Percentiles rank a stretch among this genome's conserved stretches.
These are phyloP conservation scores for Geranium brycei DNA, from an alignment of 345 rosid species.

Conservation along the genomic window DNA sequence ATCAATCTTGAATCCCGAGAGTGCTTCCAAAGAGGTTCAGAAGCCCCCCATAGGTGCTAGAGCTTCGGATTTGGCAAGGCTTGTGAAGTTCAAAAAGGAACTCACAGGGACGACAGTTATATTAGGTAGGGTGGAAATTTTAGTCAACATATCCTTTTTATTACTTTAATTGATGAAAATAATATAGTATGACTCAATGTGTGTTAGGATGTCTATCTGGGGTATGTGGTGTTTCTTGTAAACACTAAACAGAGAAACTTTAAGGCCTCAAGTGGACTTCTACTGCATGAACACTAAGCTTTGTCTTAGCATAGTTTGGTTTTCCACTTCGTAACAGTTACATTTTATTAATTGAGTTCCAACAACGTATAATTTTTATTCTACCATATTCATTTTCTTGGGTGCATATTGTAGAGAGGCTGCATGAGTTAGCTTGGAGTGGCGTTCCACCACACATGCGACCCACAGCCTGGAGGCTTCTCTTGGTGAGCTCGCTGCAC, in stretches of 20 bases:
- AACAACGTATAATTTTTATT: background rate
- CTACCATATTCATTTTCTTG: background rate
- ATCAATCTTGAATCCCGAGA: constrained; percentile 34
- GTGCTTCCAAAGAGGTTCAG: constrained; percentile 4
- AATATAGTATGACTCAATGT: too few relatives aligned
- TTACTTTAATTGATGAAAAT: too few relatives aligned
- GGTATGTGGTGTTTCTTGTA: too few relatives aligned
- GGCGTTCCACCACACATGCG: constrained; percentile 93
- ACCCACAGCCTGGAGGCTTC: constrained; percentile 84
- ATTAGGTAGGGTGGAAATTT: constrained; percentile 39
- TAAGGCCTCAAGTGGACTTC: background rate
- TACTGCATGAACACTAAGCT: too few relatives aligned
- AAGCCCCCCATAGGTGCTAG: constrained; percentile 40
- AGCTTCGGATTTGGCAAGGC: constrained; percentile 81
- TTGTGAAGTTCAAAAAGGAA: constrained; percentile 70
- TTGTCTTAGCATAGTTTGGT: too few relatives aligned
- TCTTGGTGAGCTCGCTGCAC: constrained; percentile 49
- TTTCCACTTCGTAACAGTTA: too few relatives aligned
- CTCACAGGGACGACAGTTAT: constrained; percentile 63
- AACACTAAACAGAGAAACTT: too few relatives aligned
- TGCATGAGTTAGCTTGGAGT: constrained; percentile 94
- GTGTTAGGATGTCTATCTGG: too few relatives aligned
- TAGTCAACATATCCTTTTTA: background rate
- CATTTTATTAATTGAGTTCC: background rate
- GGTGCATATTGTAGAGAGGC: constrained; percentile 43